Evolutionary conservation across 139 green algal species (phyloP), one percentile per base, ranked within the genome.

Genomic region (Coelastrella sp.): DNA sequence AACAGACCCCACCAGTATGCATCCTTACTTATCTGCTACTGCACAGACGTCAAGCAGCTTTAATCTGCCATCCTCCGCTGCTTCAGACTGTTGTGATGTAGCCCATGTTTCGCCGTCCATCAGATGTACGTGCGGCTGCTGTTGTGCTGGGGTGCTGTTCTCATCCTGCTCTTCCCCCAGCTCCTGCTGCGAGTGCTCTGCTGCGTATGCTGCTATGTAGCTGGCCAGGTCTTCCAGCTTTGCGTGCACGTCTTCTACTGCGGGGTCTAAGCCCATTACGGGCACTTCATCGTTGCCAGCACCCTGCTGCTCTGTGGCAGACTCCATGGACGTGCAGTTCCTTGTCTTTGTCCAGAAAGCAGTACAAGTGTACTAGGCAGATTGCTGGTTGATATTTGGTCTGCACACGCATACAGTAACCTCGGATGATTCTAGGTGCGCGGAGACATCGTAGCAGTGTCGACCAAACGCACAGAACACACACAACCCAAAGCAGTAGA

Each of bases 41-140:
- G 66, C 13, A 19, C 60, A 14, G 4, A 87, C 81, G 7, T 87
- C 81, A 23, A 87, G 61, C 22, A 87, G 7, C 81, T 86, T 86
- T n/a, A 87, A 11, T 14, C 77, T 22, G 13, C 64, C 81, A 20
- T 16, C 10, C 7, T 76, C 64, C 13, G 81, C 81, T 54, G 81
- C 81, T 64, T 61, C 81, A 32, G 64, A 65, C 81, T 87, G 81
- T 5, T 87, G 13, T 54, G 81, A 4, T 54, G 81, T 87, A 11
- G 81, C 81, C 19, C n/a, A 23, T 16, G 5, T n/a, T 23, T 87
- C 81, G 7, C 16, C 81, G 32, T 13, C 23, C 11, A 2, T 7
- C 54, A 84, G 68, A 4, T 22, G 17, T 17, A 22, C 17, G 16
- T 76, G 64, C 16, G 64, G 3, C 16, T 71, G 64, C 3, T 76